phyloP scores from a whole-genome alignment of 129 eudicot species.

The Scalesia atractyloides region DNA sequence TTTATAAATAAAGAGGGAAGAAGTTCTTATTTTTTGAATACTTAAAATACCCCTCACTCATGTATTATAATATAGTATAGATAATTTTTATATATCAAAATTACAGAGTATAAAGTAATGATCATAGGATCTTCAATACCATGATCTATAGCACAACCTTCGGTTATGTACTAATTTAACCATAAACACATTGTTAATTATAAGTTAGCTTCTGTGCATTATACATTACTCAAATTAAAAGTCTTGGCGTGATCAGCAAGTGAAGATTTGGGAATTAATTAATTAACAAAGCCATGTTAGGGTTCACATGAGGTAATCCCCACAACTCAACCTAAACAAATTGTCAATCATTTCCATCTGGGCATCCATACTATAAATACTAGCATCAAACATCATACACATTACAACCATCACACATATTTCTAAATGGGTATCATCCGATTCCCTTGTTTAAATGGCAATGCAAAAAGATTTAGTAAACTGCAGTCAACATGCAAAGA shows the following conservation, averaged over 20 bases:
- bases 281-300: conserved; percentile 24
- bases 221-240: not conserved
- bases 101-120: too few relatives aligned
- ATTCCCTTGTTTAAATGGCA: conserved; percentile 19
- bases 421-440: conserved; percentile 23
- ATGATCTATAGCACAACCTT: conserved; percentile 2
- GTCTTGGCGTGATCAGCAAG: conserved; percentile 28
- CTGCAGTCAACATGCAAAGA: conserved; percentile 14
- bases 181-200: not conserved
- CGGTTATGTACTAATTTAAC: not conserved
- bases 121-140: not conserved
- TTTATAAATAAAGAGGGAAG: too few relatives aligned
- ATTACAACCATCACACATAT: not conserved
- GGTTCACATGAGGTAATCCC: conserved; percentile 20
- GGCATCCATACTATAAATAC: conserved; percentile 14
- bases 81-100: too few relatives aligned
- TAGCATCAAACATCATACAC: conserved; percentile 3
- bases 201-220: not conserved
- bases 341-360: conserved; percentile 18
- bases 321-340: conserved; percentile 10
- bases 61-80: too few relatives aligned
- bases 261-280: conserved; percentile 17
- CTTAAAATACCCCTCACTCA: too few relatives aligned
- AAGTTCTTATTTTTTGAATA: too few relatives aligned
- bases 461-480: conserved; percentile 20